A percentile compares a stretch with the other conserved stretches of the same genome.
Conservation (phyloP, 139 green algal genomes). For the Pseudopediastrum boryanum region DNA sequence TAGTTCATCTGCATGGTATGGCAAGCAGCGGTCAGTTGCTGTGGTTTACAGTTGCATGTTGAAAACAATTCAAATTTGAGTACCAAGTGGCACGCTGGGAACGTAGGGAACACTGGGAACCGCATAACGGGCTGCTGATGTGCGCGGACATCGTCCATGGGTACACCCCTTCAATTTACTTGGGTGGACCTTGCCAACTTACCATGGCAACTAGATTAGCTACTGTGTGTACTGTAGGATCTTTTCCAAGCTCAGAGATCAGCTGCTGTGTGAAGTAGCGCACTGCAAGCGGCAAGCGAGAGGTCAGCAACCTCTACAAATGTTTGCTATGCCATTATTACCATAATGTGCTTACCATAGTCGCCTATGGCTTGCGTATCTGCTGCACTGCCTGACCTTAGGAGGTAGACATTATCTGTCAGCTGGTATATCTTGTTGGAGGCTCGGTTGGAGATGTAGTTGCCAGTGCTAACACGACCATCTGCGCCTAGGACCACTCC, state of each 20-base stretch:
- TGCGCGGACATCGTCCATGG: too few relatives aligned
- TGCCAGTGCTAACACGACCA: conserved; percentile 84
- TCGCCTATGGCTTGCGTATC: conserved; percentile 90
- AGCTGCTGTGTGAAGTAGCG: conserved; percentile 29
- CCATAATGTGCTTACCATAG: conserved; percentile 71
- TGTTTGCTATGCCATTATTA: neutral
- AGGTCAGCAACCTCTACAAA: conserved; percentile 9
- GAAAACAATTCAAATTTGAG: too few relatives aligned
- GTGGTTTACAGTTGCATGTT: too few relatives aligned
- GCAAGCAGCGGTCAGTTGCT: too few relatives aligned
- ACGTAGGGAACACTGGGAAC: too few relatives aligned
- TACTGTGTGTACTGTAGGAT: conserved; percentile 75
- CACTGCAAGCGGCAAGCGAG: conserved; percentile 27
- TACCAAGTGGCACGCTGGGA: too few relatives aligned
- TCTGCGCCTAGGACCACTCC: conserved; percentile 95
- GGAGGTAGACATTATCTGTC: conserved; percentile 80
- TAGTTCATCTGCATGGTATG: conserved; percentile 90
- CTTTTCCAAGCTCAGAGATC: conserved; percentile 36
- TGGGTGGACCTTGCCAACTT: too few relatives aligned
- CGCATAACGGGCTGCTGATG: too few relatives aligned
- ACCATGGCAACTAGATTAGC: conserved; percentile 88
- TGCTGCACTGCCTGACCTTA: conserved; percentile 85
- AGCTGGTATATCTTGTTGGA: conserved; percentile 96
- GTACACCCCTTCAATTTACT: too few relatives aligned
- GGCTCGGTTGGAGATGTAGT: conserved; percentile 93